Evolutionary conservation across 2,329 filamentous ascomycete genomes (phyloP), one percentile per base, ranked within the genome.

Genomic region (Amauroascus verrucosus): DNA sequence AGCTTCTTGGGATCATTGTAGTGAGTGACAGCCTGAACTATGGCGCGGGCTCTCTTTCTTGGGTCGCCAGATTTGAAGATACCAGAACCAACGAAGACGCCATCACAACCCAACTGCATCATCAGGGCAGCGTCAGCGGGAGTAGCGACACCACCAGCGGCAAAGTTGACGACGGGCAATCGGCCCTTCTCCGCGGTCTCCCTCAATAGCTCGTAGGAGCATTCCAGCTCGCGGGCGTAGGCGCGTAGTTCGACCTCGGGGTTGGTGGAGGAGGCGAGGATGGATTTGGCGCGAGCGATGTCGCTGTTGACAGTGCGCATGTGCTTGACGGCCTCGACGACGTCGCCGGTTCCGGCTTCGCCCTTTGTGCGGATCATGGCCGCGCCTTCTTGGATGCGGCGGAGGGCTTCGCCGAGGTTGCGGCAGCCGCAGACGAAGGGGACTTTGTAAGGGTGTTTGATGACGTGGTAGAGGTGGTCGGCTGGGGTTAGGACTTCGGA

Each of bases 321-420:
- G 78, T 98, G 93, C 66, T 86, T 84, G 47, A 97, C 91, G 18
- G 93, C 93, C 76, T 97, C 91, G 63, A 97, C 86, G 50, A 98
- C 88, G 68, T 98, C 93, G 58, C 93, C 93, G 0, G 93, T 97
- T 58, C 93, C 93, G 35, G 93, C 93, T 75, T 98, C 93, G 60
- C 93, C 93, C 78, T 97, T 98, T 60, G 93, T 98, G 64, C 93
- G 84, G 73, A 98, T 96, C 91, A 98, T 97, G 65, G 91, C 91
- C 8, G 93, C 93, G 59, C 93, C 93, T 75, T 97, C 93, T 58
- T 82, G 81, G 65, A 98, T 89, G 58, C 93, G 81, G 58, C 93
- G 80, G 53, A 98, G 81, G 14, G 93, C 93, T 76, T 98, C 93
- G 57, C 89, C 89, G 11, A 97, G 77, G 76, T 95, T 90, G 58